Evolutionary conservation across 495 filamentous ascomycete genomes (phyloP).

Genomic region (Penicillium canariense): DNA sequence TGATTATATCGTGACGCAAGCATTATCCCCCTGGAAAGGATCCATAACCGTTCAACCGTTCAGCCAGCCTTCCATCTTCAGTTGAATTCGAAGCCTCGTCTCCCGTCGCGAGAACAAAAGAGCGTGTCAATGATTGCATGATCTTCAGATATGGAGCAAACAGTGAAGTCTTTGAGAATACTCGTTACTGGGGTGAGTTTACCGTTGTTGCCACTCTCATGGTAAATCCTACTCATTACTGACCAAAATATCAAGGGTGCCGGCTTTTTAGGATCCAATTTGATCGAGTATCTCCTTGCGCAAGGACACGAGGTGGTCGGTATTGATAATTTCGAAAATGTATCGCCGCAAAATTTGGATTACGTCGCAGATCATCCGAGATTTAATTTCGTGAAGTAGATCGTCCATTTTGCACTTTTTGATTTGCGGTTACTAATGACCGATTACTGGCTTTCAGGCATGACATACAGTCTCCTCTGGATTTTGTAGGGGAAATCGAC

Average conservation of each 20-base stretch:
- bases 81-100: too few relatives aligned
- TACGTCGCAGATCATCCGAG: constrained; percentile 8
- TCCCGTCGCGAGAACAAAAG: too few relatives aligned
- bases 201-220: too few relatives aligned
- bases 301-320: constrained; percentile 18
- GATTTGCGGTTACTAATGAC: neutral
- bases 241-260: constrained; percentile 19
- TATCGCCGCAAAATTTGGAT: constrained; percentile 8
- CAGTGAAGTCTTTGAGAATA: too few relatives aligned
- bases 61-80: too few relatives aligned
- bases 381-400: constrained; percentile 14
- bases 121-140: too few relatives aligned
- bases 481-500: constrained; percentile 1
- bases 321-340: constrained; percentile 16
- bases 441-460: constrained; percentile 5
- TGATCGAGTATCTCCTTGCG: constrained; percentile 18
- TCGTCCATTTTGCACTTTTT: neutral
- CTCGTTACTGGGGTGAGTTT: too few relatives aligned
- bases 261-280: constrained; percentile 19
- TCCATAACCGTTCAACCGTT: too few relatives aligned
- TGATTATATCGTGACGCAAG: too few relatives aligned
- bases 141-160: too few relatives aligned
- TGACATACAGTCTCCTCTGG: constrained; percentile 13
- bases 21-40: too few relatives aligned
- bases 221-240: too few relatives aligned